Evolutionary conservation across 306 rosid species (phyloP), one percentile per base, ranked within the genome.

Genomic region (Mimosa bimucronata): DNA sequence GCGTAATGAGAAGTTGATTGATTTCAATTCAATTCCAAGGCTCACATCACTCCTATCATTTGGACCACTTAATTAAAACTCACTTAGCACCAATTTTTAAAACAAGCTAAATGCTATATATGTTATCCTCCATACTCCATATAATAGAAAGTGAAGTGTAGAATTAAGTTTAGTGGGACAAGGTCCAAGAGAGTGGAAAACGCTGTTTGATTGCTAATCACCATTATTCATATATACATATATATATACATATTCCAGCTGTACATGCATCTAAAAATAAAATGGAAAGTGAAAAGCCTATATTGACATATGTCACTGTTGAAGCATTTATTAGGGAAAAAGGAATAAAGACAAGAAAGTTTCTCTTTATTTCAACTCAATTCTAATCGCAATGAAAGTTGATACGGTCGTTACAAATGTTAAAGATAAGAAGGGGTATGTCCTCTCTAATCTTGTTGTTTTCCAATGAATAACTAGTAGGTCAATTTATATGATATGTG

Each of bases 1-100:
- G 88, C 81, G 77, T 16, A 75, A 23, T 75, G 76, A 88, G 81
- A 55, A 12, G 73, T 83, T 66, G 93, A 88, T 88, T 86, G 88
- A 86, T 67, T 66, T 62, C 40, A 73, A 84, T 66, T 62, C 40
- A 73, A 84, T 55, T 55, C 29, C 28, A 55, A 8, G 6, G 14
- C 62, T 55, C 62, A 9, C 14, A 21, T 21, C 29, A 55, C 14
- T 55, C 58, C 58, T 8, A 21, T 55, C 28, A 10, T 55, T 55
- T 55, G 62, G 5, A 55, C 62, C 26, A 53, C 61, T 53, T 53
- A 7, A n/a, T n/a, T n/a, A 53, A 11, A 55, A 55, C 62, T 55
- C 6, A 7, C 9, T n/a, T 7, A 8, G 61, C 28, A 8, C 4
- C 61, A 55, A 1, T 7, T 55, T 19, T n/a, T n/a, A 21, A 53